Conservation (phyloP, 345 rosid species). For the Linum lewisii region DNA sequence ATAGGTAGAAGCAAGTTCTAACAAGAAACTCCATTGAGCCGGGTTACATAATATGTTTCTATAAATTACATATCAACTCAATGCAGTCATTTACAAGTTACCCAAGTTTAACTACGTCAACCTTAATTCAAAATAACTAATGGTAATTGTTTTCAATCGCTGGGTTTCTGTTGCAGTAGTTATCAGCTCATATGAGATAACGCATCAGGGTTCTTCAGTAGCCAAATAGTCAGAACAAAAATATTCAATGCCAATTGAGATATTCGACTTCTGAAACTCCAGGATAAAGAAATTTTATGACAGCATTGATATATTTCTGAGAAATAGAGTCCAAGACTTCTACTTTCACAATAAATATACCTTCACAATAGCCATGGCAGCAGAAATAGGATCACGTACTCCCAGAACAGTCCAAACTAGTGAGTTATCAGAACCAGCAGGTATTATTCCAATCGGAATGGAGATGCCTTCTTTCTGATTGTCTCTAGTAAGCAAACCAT, state of each 20-base stretch:
- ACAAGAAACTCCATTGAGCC: no score
- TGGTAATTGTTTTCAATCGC: no score
- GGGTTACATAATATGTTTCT: no score
- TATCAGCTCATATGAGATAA: no score
- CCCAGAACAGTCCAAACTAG: slow-evolving; percentile 98
- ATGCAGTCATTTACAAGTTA: no score
- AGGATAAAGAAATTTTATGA: neutral
- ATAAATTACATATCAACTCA: no score
- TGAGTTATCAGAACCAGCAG: slow-evolving; percentile 98
- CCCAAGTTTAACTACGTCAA: no score
- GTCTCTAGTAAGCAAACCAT: slow-evolving; percentile 79
- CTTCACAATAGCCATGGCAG: slow-evolving; percentile 94
- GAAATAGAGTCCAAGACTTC: neutral
- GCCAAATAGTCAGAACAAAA: no score
- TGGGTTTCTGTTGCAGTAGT: no score
- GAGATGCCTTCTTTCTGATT: slow-evolving; percentile 97
- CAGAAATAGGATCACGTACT: slow-evolving; percentile 91
- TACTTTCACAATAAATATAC: slow-evolving; percentile 23
- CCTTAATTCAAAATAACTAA: no score
- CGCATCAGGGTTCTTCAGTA: no score
- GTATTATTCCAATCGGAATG: slow-evolving; percentile 96
- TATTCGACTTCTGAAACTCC: neutral
- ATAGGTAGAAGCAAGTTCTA: no score
- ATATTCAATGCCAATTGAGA: neutral
- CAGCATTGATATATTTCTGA: neutral